Percentiles rank a stretch among this genome's conserved stretches.
Evolutionary conservation across 2,329 filamentous ascomycete species (phyloP).

Genomic region (Triangularia setosa): DNA sequence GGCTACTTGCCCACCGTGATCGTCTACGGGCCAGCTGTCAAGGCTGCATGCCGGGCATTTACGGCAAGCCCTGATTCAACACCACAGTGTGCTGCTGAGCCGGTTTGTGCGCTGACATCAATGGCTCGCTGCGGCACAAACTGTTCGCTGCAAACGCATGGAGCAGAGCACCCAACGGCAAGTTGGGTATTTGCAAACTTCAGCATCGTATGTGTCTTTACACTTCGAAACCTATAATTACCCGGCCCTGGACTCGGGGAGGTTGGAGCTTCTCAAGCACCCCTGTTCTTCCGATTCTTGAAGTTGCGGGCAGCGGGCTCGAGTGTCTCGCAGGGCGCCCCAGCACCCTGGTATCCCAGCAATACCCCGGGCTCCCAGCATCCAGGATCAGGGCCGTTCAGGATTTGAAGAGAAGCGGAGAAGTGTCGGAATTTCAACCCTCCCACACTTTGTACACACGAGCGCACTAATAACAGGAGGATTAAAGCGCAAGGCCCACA

Average conservation of each 20-base stretch:
- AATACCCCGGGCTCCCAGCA: neutral
- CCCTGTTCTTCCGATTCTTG: neutral
- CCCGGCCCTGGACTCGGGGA: neutral
- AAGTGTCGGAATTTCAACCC: neutral
- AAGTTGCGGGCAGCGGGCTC: neutral
- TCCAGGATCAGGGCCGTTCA: slow-evolving; percentile 8
- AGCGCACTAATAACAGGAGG: neutral
- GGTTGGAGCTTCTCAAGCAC: neutral
- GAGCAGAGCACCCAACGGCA: neutral
- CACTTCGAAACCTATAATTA: neutral
- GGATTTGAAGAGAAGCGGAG: neutral
- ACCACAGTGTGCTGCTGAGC: neutral
- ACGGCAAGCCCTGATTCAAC: neutral
- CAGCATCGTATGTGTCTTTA: neutral
- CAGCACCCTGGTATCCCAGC: neutral
- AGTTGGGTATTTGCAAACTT: neutral
- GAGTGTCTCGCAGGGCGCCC: slow-evolving; percentile 17
- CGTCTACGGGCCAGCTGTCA: neutral
- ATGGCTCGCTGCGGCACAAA: neutral
- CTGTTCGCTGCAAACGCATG: neutral
- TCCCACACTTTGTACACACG: neutral
- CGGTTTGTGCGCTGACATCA: neutral
- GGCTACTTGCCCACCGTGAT: neutral
- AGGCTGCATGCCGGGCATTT: neutral
- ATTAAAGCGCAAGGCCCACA: neutral